These are phyloP conservation scores for Entonaema liquescens DNA, from an alignment of 495 filamentous ascomycete species.

Conservation along the genomic window DNA sequence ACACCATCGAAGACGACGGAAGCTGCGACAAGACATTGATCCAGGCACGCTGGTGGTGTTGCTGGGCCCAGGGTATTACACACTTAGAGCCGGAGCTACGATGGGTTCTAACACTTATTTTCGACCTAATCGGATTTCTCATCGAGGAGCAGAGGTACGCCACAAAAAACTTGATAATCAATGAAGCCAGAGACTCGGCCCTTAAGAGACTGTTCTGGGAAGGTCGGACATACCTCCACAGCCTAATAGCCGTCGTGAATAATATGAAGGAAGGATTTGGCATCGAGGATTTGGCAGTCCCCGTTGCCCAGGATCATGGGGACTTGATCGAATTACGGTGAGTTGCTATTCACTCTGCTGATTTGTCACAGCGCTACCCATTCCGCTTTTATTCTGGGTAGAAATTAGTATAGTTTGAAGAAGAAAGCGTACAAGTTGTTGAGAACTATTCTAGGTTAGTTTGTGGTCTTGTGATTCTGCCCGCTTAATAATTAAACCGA, in stretches of 20 bases:
- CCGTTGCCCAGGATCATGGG: conserved; percentile 4
- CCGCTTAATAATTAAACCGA: not conserved
- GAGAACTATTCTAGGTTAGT: not conserved
- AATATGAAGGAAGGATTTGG: conserved; percentile 27
- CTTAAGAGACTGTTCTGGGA: conserved; percentile 20
- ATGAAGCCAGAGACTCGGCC: not conserved
- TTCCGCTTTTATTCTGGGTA: not conserved
- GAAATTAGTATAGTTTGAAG: conserved; percentile 3
- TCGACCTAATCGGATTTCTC: conserved; percentile 23
- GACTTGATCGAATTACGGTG: not conserved
- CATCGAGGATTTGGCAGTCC: conserved; percentile 19
- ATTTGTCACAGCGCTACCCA: not conserved
- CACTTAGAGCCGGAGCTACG: conserved; percentile 34
- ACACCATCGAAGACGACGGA: not conserved
- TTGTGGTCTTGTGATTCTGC: not conserved
- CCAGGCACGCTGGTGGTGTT: conserved; percentile 33
- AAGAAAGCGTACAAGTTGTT: conserved; percentile 7
- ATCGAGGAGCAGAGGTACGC: conserved; percentile 23
- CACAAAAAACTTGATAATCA: not conserved
- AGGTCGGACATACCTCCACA: conserved; percentile 30
- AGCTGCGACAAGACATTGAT: conserved; percentile 15
- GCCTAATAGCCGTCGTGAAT: conserved; percentile 21
- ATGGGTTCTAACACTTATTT: conserved; percentile 37
- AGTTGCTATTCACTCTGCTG: not conserved
- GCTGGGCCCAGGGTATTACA: conserved; percentile 32